Base-by-base conservation (phyloP, 805 yeast species). In the Myxozyma lipomycoides region DNA sequence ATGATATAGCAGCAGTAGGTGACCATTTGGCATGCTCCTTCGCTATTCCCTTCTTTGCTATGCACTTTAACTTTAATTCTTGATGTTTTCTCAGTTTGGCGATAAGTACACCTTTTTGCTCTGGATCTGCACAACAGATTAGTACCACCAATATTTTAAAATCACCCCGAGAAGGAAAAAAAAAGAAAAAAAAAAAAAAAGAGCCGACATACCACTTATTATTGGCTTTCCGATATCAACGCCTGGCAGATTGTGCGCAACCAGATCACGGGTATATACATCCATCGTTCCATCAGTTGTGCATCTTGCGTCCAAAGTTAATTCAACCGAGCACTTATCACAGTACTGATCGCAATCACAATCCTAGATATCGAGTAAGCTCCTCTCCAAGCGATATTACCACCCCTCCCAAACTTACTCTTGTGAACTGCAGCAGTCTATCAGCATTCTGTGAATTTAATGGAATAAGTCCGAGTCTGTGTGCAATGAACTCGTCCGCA, bases 331-430 rank as follows among this genome's bases (percentile, higher is more conserved):
- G 72, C 99, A 93, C 68, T 85, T 84, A 53, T 88, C 90, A 71
- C 99, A 93, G 72, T 93, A 91, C 66, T 90, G 95, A 67, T 93
- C 98, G 73, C 99, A 93, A 40, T 95, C 90, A 70, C 99, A 93
- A 68, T 93, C 98, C 66, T 55, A 37, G 4, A 34, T 4, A 10
- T 25, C 28, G 12, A 3, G 25, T 1, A 30, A 25, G 23, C 25
- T n/a, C n/a, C n/a, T n/a, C n/a, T n/a, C n/a, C n/a, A n/a, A n/a
- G n/a, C n/a, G n/a, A n/a, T n/a, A n/a, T n/a, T n/a, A n/a, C n/a
- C n/a, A n/a, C n/a, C n/a, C n/a, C n/a, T n/a, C n/a, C n/a, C n/a
- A 5, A 4, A 22, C 56, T 6, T 48, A 55, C 59, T 41, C 62
- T 43, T 1, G 62, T 60, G 42, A 49, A 56, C 10, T 43, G 40